Evolutionary conservation across 78 protist genomes (phyloP).

Genomic region (slime mould (Dictyostelium discoideum)): dicty_2.7 NC_007090.3:391501-392000

Average conservation of each 20-base stretch:
- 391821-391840: conserved; percentile 97
- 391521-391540: conserved; percentile 97
- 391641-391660: conserved; percentile 94
- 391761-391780: conserved; percentile 99
- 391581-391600: conserved; percentile 53
- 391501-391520: conserved; percentile 97
- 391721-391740: conserved; percentile 99
- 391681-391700: conserved; percentile 98
- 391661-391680: conserved; percentile 99
- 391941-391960: conserved; percentile 97
- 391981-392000: conserved; percentile 75
- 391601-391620: conserved; percentile 97
- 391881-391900: conserved; percentile 97
- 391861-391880: conserved; percentile 97
- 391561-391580: conserved; percentile 95
- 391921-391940: conserved; percentile 99
- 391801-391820: conserved; percentile 82
- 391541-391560: conserved; percentile 99
- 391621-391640: conserved; percentile 91
- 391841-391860: conserved; percentile 99
- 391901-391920: conserved; percentile 99
- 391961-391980: conserved; percentile 79
- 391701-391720: conserved; percentile 98
- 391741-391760: conserved; percentile 97
- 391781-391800: conserved; percentile 99